A percentile compares a stretch with the other conserved stretches of the same genome.
These are phyloP conservation scores for Mycocentrospora acerina DNA, from an alignment of 2,329 filamentous ascomycete species.

Conservation along the genomic window DNA sequence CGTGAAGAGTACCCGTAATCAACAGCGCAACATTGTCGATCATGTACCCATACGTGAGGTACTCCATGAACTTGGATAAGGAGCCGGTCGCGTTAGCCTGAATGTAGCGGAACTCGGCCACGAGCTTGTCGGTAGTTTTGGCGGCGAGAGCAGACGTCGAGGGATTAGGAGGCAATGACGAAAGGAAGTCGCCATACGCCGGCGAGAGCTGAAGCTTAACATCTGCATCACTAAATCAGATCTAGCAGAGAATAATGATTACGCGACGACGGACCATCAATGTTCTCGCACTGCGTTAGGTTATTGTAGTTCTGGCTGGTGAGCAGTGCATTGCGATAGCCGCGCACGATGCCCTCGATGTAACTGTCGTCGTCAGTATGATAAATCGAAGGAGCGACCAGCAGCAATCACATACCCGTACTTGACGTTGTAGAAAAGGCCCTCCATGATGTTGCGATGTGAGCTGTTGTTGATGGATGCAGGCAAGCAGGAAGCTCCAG, in stretches of 20 bases:
- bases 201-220: constrained; percentile 96
- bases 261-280: constrained; percentile 69
- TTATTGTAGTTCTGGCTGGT: constrained; percentile 91
- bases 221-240: constrained; percentile 57
- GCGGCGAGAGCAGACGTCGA: constrained; percentile 92
- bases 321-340: constrained; percentile 91
- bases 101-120: constrained; percentile 94
- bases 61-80: constrained; percentile 94
- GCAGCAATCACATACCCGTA: constrained; percentile 66
- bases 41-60: constrained; percentile 99
- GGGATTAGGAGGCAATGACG: constrained; percentile 89
- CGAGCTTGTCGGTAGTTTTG: constrained; percentile 97
- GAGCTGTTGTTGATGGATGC: constrained; percentile 7
- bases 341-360: constrained; percentile 94
- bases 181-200: constrained; percentile 95
- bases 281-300: constrained; percentile 94
- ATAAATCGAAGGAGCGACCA: background rate
- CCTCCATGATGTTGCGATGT: constrained; percentile 67
- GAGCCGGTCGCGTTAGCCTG: constrained; percentile 91
- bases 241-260: background rate
- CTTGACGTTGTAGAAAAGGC: constrained; percentile 91
- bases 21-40: constrained; percentile 98
- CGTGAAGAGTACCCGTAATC: constrained; percentile 96
- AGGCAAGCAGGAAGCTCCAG: constrained; percentile 19
- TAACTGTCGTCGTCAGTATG: constrained; percentile 61